phyloP scores from a whole-genome alignment of 805 yeast species.

The Ogataea nakhonphanomensis region DNA sequence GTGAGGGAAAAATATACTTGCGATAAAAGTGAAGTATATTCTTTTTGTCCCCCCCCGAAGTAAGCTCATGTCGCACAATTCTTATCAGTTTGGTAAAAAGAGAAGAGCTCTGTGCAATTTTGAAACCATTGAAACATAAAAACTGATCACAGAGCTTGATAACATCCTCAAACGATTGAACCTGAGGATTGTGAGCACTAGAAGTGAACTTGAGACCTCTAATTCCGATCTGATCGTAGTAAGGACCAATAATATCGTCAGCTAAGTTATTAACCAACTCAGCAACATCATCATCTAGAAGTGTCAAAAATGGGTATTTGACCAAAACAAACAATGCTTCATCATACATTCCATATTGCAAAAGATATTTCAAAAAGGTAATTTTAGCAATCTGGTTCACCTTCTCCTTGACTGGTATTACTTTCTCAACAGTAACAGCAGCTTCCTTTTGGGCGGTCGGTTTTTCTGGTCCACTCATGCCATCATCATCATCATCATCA shows the following conservation, averaged over 20 bases:
- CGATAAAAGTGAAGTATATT: conserved; percentile 63
- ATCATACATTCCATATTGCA: conserved; percentile 58
- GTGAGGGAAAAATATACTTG: conserved; percentile 61
- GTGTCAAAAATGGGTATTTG: conserved; percentile 58
- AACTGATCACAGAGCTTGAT: conserved; percentile 39
- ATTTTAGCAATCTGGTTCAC: conserved; percentile 34
- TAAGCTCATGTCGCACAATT: conserved; percentile 45
- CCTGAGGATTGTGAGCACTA: conserved; percentile 29
- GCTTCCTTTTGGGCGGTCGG: conserved; percentile 3
- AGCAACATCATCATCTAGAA: conserved; percentile 48
- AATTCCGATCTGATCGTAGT: conserved; percentile 29
- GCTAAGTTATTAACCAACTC: conserved; percentile 48
- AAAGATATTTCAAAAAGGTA: conserved; percentile 47
- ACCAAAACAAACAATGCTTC: conserved; percentile 59
- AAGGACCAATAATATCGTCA: conserved; percentile 47
- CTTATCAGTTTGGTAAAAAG: conserved; percentile 59
- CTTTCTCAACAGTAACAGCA: neutral
- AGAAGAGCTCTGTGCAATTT: conserved; percentile 44
- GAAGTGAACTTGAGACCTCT: conserved; percentile 1
- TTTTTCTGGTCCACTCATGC: conserved; percentile 9
- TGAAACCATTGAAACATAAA: conserved; percentile 53
- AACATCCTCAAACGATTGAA: conserved; percentile 40
- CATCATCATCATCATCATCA: conserved; percentile 48
- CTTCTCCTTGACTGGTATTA: conserved; percentile 14
- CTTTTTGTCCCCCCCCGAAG: conserved; percentile 18